Conservation (phyloP, 371 early-diverging fungal genomes). For the Entomophthora muscae region DNA sequence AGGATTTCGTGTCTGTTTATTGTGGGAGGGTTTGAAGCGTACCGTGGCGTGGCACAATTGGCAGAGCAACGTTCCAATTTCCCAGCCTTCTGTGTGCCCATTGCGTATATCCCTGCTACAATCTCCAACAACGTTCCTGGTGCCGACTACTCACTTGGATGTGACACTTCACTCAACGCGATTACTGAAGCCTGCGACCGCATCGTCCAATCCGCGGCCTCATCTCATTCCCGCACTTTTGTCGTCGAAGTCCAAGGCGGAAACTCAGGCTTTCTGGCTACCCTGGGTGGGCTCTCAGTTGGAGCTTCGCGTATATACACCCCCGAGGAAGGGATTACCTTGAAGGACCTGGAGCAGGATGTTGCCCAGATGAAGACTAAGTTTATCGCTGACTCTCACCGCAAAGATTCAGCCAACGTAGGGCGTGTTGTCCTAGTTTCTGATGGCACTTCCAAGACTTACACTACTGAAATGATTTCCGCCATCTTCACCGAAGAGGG, state of each 20-base stretch:
- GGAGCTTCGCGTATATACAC: slow-evolving; percentile 93
- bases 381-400: slow-evolving; percentile 49
- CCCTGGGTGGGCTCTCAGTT: slow-evolving; percentile 70
- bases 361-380: slow-evolving; percentile 56
- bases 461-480: slow-evolving; percentile 80
- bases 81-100: slow-evolving; percentile 81
- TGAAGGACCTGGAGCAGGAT: slow-evolving; percentile 65
- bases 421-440: slow-evolving; percentile 15
- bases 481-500: slow-evolving; percentile 88
- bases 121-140: slow-evolving; percentile 98
- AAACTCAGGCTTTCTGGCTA: slow-evolving; percentile 88
- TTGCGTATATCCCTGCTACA: slow-evolving; percentile 91
- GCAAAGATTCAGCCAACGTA: slow-evolving; percentile 52
- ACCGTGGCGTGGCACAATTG: slow-evolving; percentile 56
- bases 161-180: slow-evolving; percentile 94
- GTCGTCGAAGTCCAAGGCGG: slow-evolving; percentile 98
- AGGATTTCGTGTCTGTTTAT: slow-evolving; percentile 64
- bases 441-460: slow-evolving; percentile 66
- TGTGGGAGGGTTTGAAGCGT: slow-evolving; percentile 93
- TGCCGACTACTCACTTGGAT: slow-evolving; percentile 91
- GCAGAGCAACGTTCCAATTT: slow-evolving; percentile 49
- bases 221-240: slow-evolving; percentile 85
- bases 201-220: slow-evolving; percentile 81
- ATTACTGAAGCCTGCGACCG: slow-evolving; percentile 89
- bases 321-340: slow-evolving; percentile 80